phyloP scores from a whole-genome alignment of 495 filamentous ascomycete species.

The Terfezia boudieri region DNA sequence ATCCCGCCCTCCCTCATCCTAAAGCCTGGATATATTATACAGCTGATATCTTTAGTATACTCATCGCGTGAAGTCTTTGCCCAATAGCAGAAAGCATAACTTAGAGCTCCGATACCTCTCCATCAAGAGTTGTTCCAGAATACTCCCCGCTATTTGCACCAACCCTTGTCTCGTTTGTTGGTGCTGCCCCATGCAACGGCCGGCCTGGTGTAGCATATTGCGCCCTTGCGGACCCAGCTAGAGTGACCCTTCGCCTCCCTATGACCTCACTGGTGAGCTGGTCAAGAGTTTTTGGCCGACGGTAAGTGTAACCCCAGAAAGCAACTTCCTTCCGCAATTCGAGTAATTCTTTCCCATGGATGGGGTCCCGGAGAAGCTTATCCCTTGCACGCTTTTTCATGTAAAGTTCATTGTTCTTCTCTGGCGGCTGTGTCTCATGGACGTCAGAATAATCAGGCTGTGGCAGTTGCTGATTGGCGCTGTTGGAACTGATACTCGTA shows the following conservation, averaged over 20 bases:
- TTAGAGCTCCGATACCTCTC: neutral
- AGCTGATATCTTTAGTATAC: too few relatives aligned
- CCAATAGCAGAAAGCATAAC: neutral
- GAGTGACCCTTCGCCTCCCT: neutral
- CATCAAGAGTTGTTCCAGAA: neutral
- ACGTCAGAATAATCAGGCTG: slow-evolving; percentile 19
- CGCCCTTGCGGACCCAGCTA: neutral
- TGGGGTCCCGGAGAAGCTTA: slow-evolving; percentile 49
- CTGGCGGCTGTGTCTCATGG: slow-evolving; percentile 19
- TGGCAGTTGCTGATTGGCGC: slow-evolving; percentile 24
- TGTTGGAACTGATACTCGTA: slow-evolving; percentile 31
- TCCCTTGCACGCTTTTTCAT: slow-evolving; percentile 56
- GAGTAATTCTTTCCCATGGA: slow-evolving; percentile 38
- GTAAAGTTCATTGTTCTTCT: slow-evolving; percentile 24
- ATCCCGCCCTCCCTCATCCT: too few relatives aligned
- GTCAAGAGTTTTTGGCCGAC: slow-evolving; percentile 28
- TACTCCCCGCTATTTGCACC: neutral
- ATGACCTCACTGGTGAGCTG: neutral
- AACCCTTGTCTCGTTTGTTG: slow-evolving; percentile 1
- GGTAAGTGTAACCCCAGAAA: slow-evolving; percentile 82
- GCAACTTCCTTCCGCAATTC: slow-evolving; percentile 58
- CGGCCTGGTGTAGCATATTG: neutral
- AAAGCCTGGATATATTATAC: too few relatives aligned
- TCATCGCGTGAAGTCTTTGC: too few relatives aligned
- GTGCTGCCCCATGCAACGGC: neutral